Conservation (phyloP, 2,329 filamentous ascomycete genomes). For the Fusarium sp. region DNA sequence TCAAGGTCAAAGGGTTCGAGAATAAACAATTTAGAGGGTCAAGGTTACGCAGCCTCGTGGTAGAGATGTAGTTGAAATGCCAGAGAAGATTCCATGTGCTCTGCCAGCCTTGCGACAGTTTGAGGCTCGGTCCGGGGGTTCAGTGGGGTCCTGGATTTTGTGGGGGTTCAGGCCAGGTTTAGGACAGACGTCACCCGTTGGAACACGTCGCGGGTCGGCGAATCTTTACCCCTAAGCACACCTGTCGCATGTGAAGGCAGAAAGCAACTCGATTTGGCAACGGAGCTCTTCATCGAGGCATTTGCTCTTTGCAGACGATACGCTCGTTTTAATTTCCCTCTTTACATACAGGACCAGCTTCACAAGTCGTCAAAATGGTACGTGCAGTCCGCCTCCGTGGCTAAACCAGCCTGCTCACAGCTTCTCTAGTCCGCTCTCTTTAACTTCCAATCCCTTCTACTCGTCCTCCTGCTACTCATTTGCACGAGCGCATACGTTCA, state of each 20-base stretch:
- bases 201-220: conserved; percentile 50
- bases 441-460: conserved; percentile 97
- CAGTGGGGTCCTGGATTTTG: conserved; percentile 42
- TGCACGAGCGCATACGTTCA: conserved; percentile 97
- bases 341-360: not conserved
- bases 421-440: conserved; percentile 87
- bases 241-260: conserved; percentile 46
- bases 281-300: conserved; percentile 5
- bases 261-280: conserved; percentile 22
- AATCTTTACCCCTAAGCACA: conserved; percentile 58
- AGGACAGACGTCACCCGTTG: conserved; percentile 43
- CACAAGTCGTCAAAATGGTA: conserved; percentile 49
- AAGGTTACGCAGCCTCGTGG: conserved; percentile 34
- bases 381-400: not conserved
- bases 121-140: conserved; percentile 36
- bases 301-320: not conserved
- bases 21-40: not conserved
- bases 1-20: not conserved
- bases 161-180: conserved; percentile 29
- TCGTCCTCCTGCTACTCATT: conserved; percentile 94
- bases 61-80: conserved; percentile 42
- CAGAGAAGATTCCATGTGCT: conserved; percentile 25
- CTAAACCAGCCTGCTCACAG: conserved; percentile 27
- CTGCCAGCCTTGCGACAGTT: conserved; percentile 34
- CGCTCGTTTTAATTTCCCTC: not conserved